phyloP scores from a whole-genome alignment of 31 red algal genomes.

The Bonnemaisonia californica region DNA sequence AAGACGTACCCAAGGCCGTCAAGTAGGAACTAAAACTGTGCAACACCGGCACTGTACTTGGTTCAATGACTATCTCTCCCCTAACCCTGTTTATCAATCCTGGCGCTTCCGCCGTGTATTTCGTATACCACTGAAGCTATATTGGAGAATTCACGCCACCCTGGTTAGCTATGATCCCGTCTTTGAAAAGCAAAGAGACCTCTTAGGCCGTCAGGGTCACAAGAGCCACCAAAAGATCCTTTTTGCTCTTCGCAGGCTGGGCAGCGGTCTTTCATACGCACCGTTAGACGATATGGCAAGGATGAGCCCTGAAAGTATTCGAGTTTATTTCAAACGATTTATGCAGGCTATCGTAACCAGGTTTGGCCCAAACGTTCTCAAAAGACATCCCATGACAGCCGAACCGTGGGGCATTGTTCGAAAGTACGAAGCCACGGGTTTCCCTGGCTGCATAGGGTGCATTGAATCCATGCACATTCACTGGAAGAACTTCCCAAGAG shows the following conservation, averaged over 20 bases:
- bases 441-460: no score
- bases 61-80: constrained; percentile 19
- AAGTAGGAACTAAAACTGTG: constrained; percentile 11
- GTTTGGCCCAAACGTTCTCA: background rate
- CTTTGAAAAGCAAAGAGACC: background rate
- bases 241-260: background rate
- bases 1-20: no score
- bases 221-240: constrained; percentile 22
- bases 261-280: constrained; percentile 4
- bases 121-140: constrained; percentile 11
- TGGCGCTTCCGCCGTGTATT: background rate
- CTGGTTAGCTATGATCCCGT: background rate
- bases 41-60: constrained; percentile 2
- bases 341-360: background rate
- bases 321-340: background rate
- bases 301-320: constrained; percentile 5
- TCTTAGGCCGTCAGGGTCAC: background rate
- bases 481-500: background rate
- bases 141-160: background rate
- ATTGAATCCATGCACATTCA: background rate
- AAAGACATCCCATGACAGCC: background rate
- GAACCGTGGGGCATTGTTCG: no score
- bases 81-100: constrained; percentile 21
- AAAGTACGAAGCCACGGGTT: no score
- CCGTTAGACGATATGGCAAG: constrained; percentile 26